phyloP scores from a whole-genome alignment of 768 basidiomycete species.

The Cytidiella melzeri region DNA sequence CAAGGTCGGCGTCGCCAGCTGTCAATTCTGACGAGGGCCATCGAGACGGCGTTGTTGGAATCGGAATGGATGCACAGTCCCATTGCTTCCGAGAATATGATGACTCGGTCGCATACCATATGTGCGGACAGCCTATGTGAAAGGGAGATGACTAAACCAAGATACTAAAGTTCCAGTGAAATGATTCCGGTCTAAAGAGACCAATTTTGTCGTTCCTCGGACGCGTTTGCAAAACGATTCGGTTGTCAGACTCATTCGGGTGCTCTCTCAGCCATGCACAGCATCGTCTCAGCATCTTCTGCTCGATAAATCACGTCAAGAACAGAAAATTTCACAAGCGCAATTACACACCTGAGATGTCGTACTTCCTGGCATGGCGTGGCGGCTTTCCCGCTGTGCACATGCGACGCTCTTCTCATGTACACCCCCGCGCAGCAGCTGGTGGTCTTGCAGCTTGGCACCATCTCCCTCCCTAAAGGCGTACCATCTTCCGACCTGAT shows the following conservation, averaged over 20 bases:
- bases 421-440: constrained; percentile 15
- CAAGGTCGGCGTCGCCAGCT: constrained; percentile 37
- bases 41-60: constrained; percentile 11
- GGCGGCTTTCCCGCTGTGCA: constrained; percentile 26
- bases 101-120: constrained; percentile 52
- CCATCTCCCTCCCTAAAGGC: constrained; percentile 40
- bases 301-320: constrained; percentile 2
- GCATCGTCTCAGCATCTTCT: constrained; percentile 27
- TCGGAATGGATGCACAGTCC: constrained; percentile 36
- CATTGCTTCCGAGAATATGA: constrained; percentile 61
- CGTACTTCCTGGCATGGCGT: constrained; percentile 34
- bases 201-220: constrained; percentile 47
- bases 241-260: constrained; percentile 46
- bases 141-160: constrained; percentile 74
- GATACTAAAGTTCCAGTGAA: constrained; percentile 63
- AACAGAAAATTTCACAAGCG: too few species aligned
- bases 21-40: constrained; percentile 32
- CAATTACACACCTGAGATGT: constrained; percentile 27
- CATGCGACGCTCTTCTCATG: constrained; percentile 53
- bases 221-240: constrained; percentile 33
- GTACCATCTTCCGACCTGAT: constrained; percentile 72
- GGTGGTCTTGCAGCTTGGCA: constrained; percentile 2
- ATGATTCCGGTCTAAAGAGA: too few species aligned
- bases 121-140: constrained; percentile 67
- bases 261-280: constrained; percentile 53